Conservation (phyloP, 208 protist species). For the Acanthamoeba pearcei region DNA sequence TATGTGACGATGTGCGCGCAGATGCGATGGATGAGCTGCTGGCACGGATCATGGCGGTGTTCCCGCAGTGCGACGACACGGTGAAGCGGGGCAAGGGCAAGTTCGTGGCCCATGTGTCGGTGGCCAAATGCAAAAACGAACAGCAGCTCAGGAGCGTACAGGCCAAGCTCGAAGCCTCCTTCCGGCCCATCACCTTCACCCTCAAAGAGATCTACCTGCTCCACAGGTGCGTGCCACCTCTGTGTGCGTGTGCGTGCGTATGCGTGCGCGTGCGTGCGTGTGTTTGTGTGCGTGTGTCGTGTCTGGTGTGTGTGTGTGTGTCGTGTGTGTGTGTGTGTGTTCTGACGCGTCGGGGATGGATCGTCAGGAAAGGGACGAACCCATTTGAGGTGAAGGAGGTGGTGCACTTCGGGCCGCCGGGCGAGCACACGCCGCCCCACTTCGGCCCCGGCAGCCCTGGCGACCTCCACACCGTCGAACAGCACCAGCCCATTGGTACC, state of each 20-base stretch:
- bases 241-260: too few relatives aligned
- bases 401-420: not conserved
- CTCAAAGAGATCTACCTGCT: constrained; percentile 67
- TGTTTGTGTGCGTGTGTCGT: too few relatives aligned
- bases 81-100: not conserved
- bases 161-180: not conserved
- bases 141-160: not conserved
- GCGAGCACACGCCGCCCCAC: constrained; percentile 11
- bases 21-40: constrained; percentile 41
- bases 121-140: constrained; percentile 60
- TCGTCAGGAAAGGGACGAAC: not conserved
- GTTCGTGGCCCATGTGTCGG: constrained; percentile 59
- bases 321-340: too few relatives aligned
- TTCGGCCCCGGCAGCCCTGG: constrained; percentile 39
- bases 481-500: not conserved
- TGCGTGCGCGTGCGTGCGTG: too few relatives aligned
- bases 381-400: constrained; percentile 62
- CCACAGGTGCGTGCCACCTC: not conserved
- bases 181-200: constrained; percentile 18
- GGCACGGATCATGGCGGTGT: not conserved
- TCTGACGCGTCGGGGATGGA: not conserved
- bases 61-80: constrained; percentile 59
- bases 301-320: too few relatives aligned
- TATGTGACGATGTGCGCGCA: not conserved
- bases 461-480: not conserved